Conservation (phyloP, 2,329 filamentous ascomycete species). For the Truncatella angustata region DNA sequence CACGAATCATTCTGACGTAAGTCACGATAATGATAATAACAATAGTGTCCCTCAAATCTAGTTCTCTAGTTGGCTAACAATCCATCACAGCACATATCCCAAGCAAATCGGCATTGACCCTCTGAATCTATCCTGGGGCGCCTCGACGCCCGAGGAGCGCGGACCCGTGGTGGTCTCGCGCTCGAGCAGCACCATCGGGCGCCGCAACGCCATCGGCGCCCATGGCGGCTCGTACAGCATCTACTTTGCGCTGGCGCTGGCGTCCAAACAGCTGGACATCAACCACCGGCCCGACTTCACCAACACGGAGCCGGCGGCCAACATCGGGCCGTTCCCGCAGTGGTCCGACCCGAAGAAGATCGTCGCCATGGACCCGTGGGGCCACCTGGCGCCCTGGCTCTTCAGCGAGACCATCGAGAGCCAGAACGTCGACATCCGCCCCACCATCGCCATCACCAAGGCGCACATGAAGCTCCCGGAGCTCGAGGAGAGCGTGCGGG, state of each 20-base stretch:
- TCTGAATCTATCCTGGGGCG: constrained; percentile 85
- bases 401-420: constrained; percentile 77
- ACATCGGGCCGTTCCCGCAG: constrained; percentile 83
- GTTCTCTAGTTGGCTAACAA: too few relatives aligned
- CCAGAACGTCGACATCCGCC: constrained; percentile 79
- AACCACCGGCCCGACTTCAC: constrained; percentile 73
- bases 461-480: constrained; percentile 98
- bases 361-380: constrained; percentile 94
- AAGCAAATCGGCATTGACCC: constrained; percentile 93
- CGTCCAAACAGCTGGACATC: constrained; percentile 80
- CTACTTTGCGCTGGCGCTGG: constrained; percentile 90
- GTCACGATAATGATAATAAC: too few relatives aligned
- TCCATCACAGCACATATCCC: constrained; percentile 68
- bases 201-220: constrained; percentile 60
- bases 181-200: constrained; percentile 70
- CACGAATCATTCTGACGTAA: constrained; percentile 56
- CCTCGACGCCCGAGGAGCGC: constrained; percentile 68
- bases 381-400: constrained; percentile 81
- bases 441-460: constrained; percentile 87
- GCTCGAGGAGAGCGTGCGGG: constrained; percentile 81
- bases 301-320: constrained; percentile 88
- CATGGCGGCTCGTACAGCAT: constrained; percentile 90
- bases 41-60: too few relatives aligned
- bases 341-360: constrained; percentile 93
- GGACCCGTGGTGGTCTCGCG: constrained; percentile 88